Conservation (phyloP, 1,284 basidiomycete species). For the Fistulinella staudtii region DNA sequence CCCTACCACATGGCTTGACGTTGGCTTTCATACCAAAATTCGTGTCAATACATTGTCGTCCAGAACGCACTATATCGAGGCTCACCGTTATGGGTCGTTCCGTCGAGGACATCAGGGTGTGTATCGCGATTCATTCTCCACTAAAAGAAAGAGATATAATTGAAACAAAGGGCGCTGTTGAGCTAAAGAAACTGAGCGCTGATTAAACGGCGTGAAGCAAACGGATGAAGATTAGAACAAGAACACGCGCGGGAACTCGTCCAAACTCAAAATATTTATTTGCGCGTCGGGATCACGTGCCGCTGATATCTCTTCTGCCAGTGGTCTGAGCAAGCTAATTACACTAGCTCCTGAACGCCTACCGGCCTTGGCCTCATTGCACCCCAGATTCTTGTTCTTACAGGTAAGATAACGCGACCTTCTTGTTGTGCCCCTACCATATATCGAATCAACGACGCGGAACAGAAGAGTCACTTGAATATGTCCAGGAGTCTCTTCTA, state of each 20-base stretch:
- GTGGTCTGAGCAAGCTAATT: no score
- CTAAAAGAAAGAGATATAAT: neutral
- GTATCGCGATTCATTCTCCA: slow-evolving; percentile 27
- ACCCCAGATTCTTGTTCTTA: no score
- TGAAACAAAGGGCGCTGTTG: slow-evolving; percentile 3
- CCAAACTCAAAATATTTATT: no score
- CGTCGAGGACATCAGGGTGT: slow-evolving; percentile 13
- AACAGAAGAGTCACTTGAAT: neutral
- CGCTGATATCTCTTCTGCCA: slow-evolving; percentile 21
- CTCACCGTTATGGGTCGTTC: slow-evolving; percentile 15
- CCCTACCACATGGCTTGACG: slow-evolving; percentile 13
- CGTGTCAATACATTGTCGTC: neutral
- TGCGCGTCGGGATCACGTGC: slow-evolving; percentile 34
- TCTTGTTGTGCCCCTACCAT: no score
- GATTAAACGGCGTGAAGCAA: slow-evolving; percentile 20
- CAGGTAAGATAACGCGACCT: no score
- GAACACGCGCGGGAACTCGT: slow-evolving; percentile 8
- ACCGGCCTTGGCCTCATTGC: no score
- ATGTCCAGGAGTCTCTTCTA: slow-evolving; percentile 33
- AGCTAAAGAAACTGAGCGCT: slow-evolving; percentile 12
- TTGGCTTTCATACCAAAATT: slow-evolving; percentile 5
- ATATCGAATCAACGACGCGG: no score
- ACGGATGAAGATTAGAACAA: slow-evolving; percentile 18
- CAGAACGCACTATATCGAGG: neutral
- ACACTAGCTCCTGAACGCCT: no score